phyloP scores from a whole-genome alignment of 169 alveolate species.

The Babesia sp. region DNA sequence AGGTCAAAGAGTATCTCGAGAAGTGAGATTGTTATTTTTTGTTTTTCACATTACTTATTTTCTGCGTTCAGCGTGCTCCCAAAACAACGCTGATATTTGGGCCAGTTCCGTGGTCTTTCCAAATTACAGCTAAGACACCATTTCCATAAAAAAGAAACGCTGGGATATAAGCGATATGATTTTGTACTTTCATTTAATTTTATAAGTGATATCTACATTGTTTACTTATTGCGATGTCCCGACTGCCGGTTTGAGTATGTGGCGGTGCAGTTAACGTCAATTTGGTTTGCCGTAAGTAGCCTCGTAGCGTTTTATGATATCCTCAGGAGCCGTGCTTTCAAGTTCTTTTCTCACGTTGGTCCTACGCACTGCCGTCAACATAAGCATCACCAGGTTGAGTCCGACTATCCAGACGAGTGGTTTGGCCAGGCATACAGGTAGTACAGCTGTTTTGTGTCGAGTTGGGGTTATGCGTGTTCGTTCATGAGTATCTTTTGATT shows the following conservation, averaged over 20 bases:
- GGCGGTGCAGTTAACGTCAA: neutral
- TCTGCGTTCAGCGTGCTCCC: too few species aligned
- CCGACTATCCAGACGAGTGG: slow-evolving; percentile 20
- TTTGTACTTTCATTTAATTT: too few species aligned
- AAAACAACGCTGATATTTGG: too few species aligned
- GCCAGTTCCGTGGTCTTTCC: too few species aligned
- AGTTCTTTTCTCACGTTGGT: neutral
- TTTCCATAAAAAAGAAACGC: too few species aligned
- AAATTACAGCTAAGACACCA: too few species aligned
- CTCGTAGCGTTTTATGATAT: slow-evolving; percentile 24
- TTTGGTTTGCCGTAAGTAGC: slow-evolving; percentile 4
- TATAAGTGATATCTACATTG: neutral
- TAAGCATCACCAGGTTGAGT: neutral
- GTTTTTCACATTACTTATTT: too few species aligned
- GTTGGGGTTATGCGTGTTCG: neutral
- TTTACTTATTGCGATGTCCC: neutral
- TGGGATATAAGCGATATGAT: too few species aligned
- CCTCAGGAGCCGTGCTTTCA: slow-evolving; percentile 9
- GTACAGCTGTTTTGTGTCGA: neutral
- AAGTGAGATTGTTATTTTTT: too few species aligned
- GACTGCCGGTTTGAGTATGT: neutral
- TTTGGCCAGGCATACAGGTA: slow-evolving; percentile 44
- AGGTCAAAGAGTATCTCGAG: slow-evolving; percentile 43
- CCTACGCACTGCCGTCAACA: slow-evolving; percentile 5
- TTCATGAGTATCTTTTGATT: neutral